Percentiles rank a stretch among this genome's conserved stretches.
Evolutionary conservation across 805 yeast species (phyloP).

Genomic region (Lipomyces sp.): DNA sequence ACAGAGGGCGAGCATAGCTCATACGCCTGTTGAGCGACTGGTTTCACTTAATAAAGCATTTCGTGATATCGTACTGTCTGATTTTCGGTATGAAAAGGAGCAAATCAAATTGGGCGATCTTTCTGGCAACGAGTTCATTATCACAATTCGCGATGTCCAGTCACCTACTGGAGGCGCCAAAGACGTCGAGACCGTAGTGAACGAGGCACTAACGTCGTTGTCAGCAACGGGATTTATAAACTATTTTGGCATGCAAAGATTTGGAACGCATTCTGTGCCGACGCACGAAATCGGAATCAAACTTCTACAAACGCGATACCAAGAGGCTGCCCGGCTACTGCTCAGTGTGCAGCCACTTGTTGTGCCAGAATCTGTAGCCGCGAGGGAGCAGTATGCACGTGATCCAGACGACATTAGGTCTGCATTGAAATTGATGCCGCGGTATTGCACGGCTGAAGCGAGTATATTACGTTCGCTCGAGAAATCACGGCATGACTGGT

Average conservation of each 20-base stretch:
- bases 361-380: conserved; percentile 68
- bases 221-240: conserved; percentile 80
- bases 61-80: conserved; percentile 79
- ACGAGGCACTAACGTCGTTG: conserved; percentile 61
- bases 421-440: conserved; percentile 81
- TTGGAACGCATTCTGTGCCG: conserved; percentile 92
- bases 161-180: conserved; percentile 45
- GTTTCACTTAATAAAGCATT: conserved; percentile 75
- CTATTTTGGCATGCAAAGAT: conserved; percentile 97
- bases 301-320: conserved; percentile 75
- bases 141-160: conserved; percentile 76
- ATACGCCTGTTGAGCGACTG: conserved; percentile 73
- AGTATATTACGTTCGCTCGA: conserved; percentile 69
- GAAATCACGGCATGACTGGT: conserved; percentile 60
- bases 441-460: conserved; percentile 82
- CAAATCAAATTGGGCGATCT: conserved; percentile 80
- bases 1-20: conserved; percentile 73
- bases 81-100: conserved; percentile 67
- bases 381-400: conserved; percentile 28
- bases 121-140: conserved; percentile 84
- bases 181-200: conserved; percentile 53
- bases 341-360: conserved; percentile 82
- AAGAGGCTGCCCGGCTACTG: conserved; percentile 75
- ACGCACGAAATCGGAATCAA: conserved; percentile 84
- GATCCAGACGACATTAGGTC: conserved; percentile 62